Conservation (phyloP, 2,329 filamentous ascomycete genomes). For the Ceratocystiopsis minuta region DNA sequence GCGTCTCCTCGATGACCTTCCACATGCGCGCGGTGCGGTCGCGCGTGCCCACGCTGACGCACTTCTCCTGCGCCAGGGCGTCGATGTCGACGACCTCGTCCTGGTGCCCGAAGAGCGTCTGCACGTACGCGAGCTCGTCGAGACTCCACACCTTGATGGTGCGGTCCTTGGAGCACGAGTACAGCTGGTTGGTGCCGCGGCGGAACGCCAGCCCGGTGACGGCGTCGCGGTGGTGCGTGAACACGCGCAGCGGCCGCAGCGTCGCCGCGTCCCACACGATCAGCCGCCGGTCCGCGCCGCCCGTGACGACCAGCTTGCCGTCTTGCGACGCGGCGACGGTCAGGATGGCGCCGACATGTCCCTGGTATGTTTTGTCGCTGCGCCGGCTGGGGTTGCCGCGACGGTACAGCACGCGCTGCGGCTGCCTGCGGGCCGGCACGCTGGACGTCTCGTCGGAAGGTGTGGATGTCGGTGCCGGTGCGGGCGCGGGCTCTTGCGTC, state of each 20-base stretch:
- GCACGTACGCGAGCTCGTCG: constrained; percentile 81
- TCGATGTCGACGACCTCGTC: constrained; percentile 76
- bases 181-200: constrained; percentile 76
- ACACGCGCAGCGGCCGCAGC: constrained; percentile 62
- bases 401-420: constrained; percentile 42
- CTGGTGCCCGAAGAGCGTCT: constrained; percentile 92
- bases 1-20: constrained; percentile 92
- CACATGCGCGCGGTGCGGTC: constrained; percentile 85
- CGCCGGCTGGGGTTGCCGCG: constrained; percentile 43
- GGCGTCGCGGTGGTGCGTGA: constrained; percentile 80
- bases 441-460: constrained; percentile 13
- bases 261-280: constrained; percentile 76
- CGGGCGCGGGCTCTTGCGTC: too few species aligned
- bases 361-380: constrained; percentile 48
- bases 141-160: constrained; percentile 93
- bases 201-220: constrained; percentile 76
- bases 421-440: constrained; percentile 41
- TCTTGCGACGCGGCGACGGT: constrained; percentile 75
- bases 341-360: constrained; percentile 66
- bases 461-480: too few species aligned
- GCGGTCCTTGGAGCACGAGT: constrained; percentile 76
- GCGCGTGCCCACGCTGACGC: constrained; percentile 74
- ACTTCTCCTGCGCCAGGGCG: constrained; percentile 69
- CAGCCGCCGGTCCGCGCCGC: constrained; percentile 65
- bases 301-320: constrained; percentile 80